Evolutionary conservation across 2,329 filamentous ascomycete genomes (phyloP).

Genomic region (Botrytis elliptica): DNA sequence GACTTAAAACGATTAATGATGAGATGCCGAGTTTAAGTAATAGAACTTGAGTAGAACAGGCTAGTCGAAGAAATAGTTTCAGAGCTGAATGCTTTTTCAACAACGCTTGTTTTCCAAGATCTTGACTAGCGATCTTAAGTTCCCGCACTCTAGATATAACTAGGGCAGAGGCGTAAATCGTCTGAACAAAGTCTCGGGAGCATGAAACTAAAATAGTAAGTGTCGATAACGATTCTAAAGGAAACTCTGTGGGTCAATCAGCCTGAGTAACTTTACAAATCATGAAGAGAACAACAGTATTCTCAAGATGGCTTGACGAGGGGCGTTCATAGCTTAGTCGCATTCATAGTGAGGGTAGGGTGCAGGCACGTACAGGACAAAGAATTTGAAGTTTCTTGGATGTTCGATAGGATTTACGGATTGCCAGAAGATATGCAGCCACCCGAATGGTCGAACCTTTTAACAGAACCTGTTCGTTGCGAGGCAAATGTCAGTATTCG

Average conservation of each 20-base stretch:
- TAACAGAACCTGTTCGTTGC: conserved; percentile 35
- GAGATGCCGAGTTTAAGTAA: conserved; percentile 18
- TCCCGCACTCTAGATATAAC: conserved; percentile 11
- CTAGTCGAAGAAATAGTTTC: conserved; percentile 19
- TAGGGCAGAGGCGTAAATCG: conserved; percentile 26
- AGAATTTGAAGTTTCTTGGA: conserved; percentile 35
- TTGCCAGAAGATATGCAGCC: conserved; percentile 38
- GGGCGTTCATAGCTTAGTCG: conserved; percentile 16
- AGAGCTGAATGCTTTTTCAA: conserved; percentile 16
- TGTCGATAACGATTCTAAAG: conserved; percentile 8
- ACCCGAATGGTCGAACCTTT: conserved; percentile 29
- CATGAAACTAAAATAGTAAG: conserved; percentile 35
- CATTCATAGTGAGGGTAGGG: conserved; percentile 23
- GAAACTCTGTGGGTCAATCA: conserved; percentile 12
- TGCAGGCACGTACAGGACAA: conserved; percentile 32
- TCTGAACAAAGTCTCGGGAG: conserved; percentile 35
- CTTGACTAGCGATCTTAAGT: conserved; percentile 18
- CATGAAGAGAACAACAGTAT: background rate
- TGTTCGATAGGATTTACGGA: conserved; percentile 29
- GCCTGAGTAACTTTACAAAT: conserved; percentile 10
- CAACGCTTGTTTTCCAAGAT: conserved; percentile 14
- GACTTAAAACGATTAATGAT: conserved; percentile 15
- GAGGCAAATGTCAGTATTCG: conserved; percentile 24
- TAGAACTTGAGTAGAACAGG: conserved; percentile 12
- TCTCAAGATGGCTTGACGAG: conserved; percentile 17